phyloP scores from a whole-genome alignment of 129 eudicot species.

The Apium graveolens region DNA sequence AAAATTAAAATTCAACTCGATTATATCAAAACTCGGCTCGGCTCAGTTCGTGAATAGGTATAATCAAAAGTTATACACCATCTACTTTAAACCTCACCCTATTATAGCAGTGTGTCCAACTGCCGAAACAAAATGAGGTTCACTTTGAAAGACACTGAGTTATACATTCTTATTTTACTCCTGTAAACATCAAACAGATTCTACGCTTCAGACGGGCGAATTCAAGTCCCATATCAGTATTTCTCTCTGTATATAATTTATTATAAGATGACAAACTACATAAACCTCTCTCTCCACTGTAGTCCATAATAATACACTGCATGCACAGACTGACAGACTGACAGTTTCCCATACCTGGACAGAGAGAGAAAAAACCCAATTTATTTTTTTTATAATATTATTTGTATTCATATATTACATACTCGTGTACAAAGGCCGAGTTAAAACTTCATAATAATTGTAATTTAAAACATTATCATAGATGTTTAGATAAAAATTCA shows the following conservation, averaged over 20 bases:
- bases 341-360: conserved; percentile 9
- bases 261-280: neutral
- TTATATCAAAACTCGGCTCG: too few species aligned
- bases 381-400: neutral
- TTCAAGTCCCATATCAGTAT: neutral
- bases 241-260: too few species aligned
- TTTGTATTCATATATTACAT: too few species aligned
- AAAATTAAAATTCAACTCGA: too few species aligned
- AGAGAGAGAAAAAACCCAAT: neutral
- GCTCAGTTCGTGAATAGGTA: too few species aligned
- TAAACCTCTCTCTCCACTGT: conserved; percentile 22
- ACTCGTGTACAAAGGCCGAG: too few species aligned
- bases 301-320: conserved; percentile 21
- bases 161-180: neutral
- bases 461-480: too few species aligned
- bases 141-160: neutral
- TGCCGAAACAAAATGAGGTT: neutral
- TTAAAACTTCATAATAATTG: too few species aligned
- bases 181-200: conserved; percentile 40
- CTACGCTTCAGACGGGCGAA: conserved; percentile 48
- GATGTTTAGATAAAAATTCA: too few species aligned
- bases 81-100: too few species aligned
- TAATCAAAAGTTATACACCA: too few species aligned
- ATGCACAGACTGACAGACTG: conserved; percentile 46
- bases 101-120: too few species aligned